Conservation (phyloP, 352 stramenopile genomes). For the Phytopythium sindhum region DNA sequence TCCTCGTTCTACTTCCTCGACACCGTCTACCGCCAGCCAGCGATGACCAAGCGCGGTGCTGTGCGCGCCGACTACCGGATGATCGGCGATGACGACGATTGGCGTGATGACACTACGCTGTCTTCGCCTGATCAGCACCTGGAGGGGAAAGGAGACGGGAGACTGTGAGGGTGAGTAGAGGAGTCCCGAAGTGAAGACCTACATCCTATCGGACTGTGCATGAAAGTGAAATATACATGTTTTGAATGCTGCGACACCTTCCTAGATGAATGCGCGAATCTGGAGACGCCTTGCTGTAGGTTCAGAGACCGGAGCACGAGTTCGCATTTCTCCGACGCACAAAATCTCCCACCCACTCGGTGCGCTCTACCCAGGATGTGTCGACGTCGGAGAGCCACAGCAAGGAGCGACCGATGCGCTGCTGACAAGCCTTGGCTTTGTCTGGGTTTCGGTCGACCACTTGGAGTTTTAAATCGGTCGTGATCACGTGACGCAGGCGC, state of each 20-base stretch:
- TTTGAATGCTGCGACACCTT: background rate
- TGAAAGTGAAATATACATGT: conserved; percentile 6
- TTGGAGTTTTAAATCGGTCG: conserved; percentile 58
- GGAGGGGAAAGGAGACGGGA: background rate
- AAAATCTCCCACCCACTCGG: conserved; percentile 34
- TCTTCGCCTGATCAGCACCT: conserved; percentile 35
- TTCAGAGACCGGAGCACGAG: conserved; percentile 26
- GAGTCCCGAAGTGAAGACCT: background rate
- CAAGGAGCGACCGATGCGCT: conserved; percentile 53
- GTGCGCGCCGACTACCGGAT: conserved; percentile 62
- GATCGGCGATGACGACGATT: conserved; percentile 31
- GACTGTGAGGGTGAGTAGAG: background rate
- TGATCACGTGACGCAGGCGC: conserved; percentile 51
- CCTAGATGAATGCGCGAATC: background rate
- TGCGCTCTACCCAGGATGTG: conserved; percentile 32
- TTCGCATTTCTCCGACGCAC: conserved; percentile 30
- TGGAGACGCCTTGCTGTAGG: background rate
- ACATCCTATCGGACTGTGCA: background rate
- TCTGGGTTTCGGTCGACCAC: conserved; percentile 19
- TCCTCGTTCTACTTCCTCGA: conserved; percentile 59
- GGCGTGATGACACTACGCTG: conserved; percentile 23
- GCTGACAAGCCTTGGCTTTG: conserved; percentile 34
- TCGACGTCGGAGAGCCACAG: conserved; percentile 52
- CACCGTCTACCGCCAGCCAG: conserved; percentile 66
- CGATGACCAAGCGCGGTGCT: conserved; percentile 48